These are phyloP conservation scores for Pulveroboletus sp. DNA, from an alignment of 768 basidiomycete genomes.

Conservation along the genomic window DNA sequence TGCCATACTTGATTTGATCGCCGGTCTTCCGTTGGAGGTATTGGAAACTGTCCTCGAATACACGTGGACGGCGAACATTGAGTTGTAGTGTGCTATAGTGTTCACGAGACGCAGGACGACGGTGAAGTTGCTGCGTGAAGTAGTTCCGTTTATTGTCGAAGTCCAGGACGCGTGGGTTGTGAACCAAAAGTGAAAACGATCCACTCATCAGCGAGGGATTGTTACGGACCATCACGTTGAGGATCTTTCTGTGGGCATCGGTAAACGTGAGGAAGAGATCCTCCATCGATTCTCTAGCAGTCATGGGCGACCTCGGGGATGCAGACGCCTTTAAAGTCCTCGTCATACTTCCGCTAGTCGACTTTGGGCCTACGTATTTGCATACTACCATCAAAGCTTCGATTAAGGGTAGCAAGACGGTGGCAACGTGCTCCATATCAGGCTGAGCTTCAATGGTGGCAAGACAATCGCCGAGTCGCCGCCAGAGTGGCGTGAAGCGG, in stretches of 20 bases:
- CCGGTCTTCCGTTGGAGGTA: constrained; percentile 84
- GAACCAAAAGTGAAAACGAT: constrained; percentile 92
- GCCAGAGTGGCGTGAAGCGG: constrained; percentile 86
- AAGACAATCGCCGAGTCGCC: constrained; percentile 84
- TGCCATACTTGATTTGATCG: constrained; percentile 97
- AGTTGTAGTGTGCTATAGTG: constrained; percentile 81
- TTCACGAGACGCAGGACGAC: constrained; percentile 72
- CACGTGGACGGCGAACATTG: constrained; percentile 83
- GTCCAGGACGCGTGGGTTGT: constrained; percentile 94
- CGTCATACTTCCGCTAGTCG: constrained; percentile 37
- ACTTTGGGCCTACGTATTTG: constrained; percentile 82
- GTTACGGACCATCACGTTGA: constrained; percentile 97
- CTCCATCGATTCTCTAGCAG: constrained; percentile 74
- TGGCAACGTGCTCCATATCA: constrained; percentile 83
- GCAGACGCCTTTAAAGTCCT: constrained; percentile 58
- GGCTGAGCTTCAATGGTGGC: constrained; percentile 74
- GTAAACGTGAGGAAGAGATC: constrained; percentile 93
- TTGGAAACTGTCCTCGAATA: constrained; percentile 98
- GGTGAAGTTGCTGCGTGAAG: constrained; percentile 88
- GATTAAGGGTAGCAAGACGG: constrained; percentile 88
- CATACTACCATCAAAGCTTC: constrained; percentile 98
- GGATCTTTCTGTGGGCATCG: constrained; percentile 85
- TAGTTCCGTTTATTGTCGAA: constrained; percentile 99
- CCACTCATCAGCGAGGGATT: constrained; percentile 98
- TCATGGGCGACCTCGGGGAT: constrained; percentile 65